A percentile compares a stretch with the other conserved stretches of the same genome.
Conservation (phyloP, 352 stramenopile genomes). For the Phytophthora lateralis region DNA sequence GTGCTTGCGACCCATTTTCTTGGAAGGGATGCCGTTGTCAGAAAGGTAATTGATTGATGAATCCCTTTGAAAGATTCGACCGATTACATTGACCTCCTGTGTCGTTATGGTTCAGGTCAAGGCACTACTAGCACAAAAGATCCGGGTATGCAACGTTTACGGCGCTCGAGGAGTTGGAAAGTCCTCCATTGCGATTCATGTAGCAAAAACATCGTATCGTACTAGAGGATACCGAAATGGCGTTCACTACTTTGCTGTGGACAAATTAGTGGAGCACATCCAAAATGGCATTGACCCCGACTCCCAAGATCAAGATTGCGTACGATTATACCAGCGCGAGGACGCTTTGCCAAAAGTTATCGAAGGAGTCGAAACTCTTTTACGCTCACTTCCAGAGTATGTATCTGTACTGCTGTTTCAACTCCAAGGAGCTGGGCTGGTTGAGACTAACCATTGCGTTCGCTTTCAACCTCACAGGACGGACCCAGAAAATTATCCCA, state of each 20-base stretch:
- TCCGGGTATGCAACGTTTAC: slow-evolving; percentile 57
- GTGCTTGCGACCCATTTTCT: slow-evolving; percentile 62
- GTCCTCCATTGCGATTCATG: slow-evolving; percentile 58
- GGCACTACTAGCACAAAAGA: slow-evolving; percentile 32
- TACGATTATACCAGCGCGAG: slow-evolving; percentile 19
- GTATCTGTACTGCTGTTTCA: neutral
- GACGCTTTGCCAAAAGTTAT: slow-evolving; percentile 37
- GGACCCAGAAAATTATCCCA: slow-evolving; percentile 24
- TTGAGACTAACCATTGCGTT: slow-evolving; percentile 17
- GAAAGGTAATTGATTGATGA: slow-evolving; percentile 37
- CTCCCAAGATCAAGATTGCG: slow-evolving; percentile 14
- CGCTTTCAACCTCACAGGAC: slow-evolving; percentile 13
- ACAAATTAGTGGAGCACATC: slow-evolving; percentile 41
- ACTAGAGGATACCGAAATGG: slow-evolving; percentile 51
- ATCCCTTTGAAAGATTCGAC: neutral
- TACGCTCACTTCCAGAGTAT: slow-evolving; percentile 48
- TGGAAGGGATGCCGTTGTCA: slow-evolving; percentile 49
- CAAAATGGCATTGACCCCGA: slow-evolving; percentile 19
- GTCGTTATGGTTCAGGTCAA: slow-evolving; percentile 35
- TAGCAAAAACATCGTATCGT: slow-evolving; percentile 55
- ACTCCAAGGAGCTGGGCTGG: neutral
- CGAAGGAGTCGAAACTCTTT: slow-evolving; percentile 31
- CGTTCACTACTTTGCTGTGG: slow-evolving; percentile 64
- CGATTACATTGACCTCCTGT: slow-evolving; percentile 5
- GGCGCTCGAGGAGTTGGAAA: slow-evolving; percentile 60